Conservation (phyloP, 2,329 filamentous ascomycete species). For the Exophiala spinifera region DNA sequence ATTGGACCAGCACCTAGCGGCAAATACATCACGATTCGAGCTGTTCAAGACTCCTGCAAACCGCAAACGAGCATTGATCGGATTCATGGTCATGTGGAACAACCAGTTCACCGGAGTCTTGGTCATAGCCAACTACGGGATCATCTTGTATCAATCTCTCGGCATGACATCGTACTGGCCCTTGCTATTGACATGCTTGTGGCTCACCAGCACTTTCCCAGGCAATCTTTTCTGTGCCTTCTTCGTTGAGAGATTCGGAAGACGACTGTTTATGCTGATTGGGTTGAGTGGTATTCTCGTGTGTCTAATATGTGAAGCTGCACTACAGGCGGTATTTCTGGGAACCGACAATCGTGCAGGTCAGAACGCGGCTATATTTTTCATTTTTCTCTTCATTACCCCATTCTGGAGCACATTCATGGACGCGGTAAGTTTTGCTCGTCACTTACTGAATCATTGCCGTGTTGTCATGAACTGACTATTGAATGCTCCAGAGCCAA, state of each 20-base stretch:
- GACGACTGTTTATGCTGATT: constrained; percentile 43
- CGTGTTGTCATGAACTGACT: constrained; percentile 25
- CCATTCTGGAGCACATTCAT: constrained; percentile 31
- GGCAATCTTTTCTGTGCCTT: constrained; percentile 43
- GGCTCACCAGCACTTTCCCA: constrained; percentile 42
- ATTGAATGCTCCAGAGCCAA: constrained; percentile 27
- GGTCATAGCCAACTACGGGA: constrained; percentile 42
- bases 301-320: constrained; percentile 40
- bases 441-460: constrained; percentile 32
- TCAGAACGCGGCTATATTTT: constrained; percentile 40
- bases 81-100: constrained; percentile 41
- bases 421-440: constrained; percentile 46
- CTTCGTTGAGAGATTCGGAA: constrained; percentile 40
- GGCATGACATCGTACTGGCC: constrained; percentile 40
- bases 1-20: constrained; percentile 36
- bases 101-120: constrained; percentile 38
- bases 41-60: constrained; percentile 44
- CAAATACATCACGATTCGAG: constrained; percentile 37
- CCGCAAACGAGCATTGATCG: constrained; percentile 40
- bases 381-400: constrained; percentile 37
- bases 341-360: constrained; percentile 36
- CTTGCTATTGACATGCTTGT: constrained; percentile 44
- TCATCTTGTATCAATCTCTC: constrained; percentile 39
- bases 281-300: constrained; percentile 43
- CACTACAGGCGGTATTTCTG: constrained; percentile 36